Evolutionary conservation across 1,284 basidiomycete genomes (phyloP).

Genomic region (Coniferiporia weirii): DNA sequence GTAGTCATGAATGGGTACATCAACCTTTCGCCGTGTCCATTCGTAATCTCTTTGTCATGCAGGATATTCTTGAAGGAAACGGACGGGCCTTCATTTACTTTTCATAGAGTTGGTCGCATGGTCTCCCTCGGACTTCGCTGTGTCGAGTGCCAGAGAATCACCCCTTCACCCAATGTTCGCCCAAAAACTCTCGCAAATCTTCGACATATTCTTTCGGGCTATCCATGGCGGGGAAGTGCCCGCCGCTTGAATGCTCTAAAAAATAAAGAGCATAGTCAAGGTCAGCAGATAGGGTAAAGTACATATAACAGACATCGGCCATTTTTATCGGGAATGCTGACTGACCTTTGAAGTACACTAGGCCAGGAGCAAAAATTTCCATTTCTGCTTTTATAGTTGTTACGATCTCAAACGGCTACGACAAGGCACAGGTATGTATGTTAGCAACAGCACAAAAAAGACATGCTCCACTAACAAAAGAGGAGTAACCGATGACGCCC

Average conservation of each 20-base stretch:
- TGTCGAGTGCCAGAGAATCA: no score
- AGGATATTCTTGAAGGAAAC: no score
- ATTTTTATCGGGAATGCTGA: slow-evolving; percentile 15
- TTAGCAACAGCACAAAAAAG: neutral
- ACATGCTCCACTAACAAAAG: slow-evolving; percentile 17
- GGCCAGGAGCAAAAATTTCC: slow-evolving; percentile 6
- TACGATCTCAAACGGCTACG: slow-evolving; percentile 23
- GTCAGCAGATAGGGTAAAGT: no score
- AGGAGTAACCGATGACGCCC: slow-evolving; percentile 20
- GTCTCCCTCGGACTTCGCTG: no score
- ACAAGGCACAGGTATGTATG: neutral
- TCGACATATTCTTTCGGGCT: slow-evolving; percentile 11
- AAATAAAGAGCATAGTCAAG: neutral
- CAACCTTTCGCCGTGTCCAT: no score
- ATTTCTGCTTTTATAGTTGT: slow-evolving; percentile 16
- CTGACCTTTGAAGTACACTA: slow-evolving; percentile 22
- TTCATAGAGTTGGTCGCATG: neutral
- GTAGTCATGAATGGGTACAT: no score
- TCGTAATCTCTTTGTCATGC: no score
- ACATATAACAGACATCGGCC: neutral
- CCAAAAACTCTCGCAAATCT: slow-evolving; percentile 11
- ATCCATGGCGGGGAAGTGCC: slow-evolving; percentile 18
- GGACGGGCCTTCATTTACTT: no score
- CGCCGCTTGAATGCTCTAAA: slow-evolving; percentile 15
- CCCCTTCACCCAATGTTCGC: neutral